Base-by-base conservation (phyloP, 192 early-diverging fungal genomes). In the Coemansia brasiliensis region DNA sequence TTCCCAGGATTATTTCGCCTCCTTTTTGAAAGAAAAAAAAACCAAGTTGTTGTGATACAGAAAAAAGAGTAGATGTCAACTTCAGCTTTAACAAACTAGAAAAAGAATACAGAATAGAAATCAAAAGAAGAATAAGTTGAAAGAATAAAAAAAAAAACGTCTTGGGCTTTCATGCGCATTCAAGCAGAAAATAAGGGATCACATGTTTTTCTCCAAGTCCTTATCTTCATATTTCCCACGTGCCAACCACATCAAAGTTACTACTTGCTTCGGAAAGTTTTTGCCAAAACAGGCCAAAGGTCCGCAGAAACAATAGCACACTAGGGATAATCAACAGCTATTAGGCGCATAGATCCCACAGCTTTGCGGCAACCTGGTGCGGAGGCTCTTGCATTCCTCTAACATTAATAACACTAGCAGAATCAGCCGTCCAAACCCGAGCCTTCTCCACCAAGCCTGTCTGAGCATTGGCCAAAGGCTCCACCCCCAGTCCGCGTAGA, bases 271-370 rank as follows among this genome's bases (percentile, higher is more conserved):
- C 46, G 46, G 46, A 49, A 20, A 26, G 24, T 49, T 49, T 49
- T 49, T 48, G 40, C 27, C 25, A 42, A 32, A 18, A 12, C 56
- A 2, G 29, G 43, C 45, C 38, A 27, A 7, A 29, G 43, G 20
- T 20, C 58, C 21, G 55, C 55, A 43, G 27, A 17, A 11, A 9
- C 12, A 52, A n/a, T 11, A 0, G 7, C n/a, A n/a, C n/a, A n/a
- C n/a, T n/a, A n/a, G n/a, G 22, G 35, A 24, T n/a, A 37, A 7
- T 18, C 39, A 54, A 53, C 21, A 15, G 3, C n/a, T 17, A 29
- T 35, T 27, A 61, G 27, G 61, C 56, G 63, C 74, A 77, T 25
- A 65, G 38, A 16, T 66, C 63, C 74, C 74, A 77, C 63, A 77
- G 74, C 55, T 59, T 54, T 8, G 74, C 46, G n/a, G 74, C 74